Conservation (phyloP, 768 basidiomycete species). For the Hygrocybe punicea region DNA sequence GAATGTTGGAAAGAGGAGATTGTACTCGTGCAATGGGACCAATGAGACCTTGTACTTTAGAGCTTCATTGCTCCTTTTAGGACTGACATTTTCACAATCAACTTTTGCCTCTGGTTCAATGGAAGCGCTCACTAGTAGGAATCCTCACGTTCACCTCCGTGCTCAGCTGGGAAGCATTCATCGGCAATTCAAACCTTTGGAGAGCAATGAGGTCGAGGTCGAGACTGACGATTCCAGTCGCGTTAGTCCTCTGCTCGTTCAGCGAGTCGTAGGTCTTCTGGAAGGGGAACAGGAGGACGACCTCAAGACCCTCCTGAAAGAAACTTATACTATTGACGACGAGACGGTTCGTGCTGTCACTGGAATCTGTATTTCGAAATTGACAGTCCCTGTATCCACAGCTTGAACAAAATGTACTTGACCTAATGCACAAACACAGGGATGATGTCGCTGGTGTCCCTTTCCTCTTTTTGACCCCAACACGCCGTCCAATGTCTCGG, state of each 20-base stretch:
- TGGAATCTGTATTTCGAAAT: conserved; percentile 12
- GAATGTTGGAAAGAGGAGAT: conserved; percentile 71
- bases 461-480: conserved; percentile 78
- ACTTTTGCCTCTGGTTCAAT: neutral
- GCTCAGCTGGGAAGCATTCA: conserved; percentile 75
- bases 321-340: conserved; percentile 64
- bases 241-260: conserved; percentile 63
- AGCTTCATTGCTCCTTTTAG: neutral
- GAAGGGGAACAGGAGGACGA: conserved; percentile 84
- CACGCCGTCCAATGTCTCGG: conserved; percentile 71
- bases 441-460: conserved; percentile 83
- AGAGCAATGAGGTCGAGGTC: conserved; percentile 50
- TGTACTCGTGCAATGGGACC: conserved; percentile 76
- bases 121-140: conserved; percentile 1
- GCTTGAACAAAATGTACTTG: conserved; percentile 86
- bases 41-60: conserved; percentile 29
- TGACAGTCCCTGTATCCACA: conserved; percentile 27
- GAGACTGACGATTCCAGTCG: conserved; percentile 50
- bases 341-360: conserved; percentile 52
- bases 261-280: conserved; percentile 66
- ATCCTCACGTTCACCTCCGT: conserved; percentile 58
- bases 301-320: conserved; percentile 71
- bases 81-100: neutral
- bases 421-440: conserved; percentile 92
- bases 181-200: conserved; percentile 60